These are phyloP conservation scores for Daldinia decipiens DNA, from an alignment of 495 filamentous ascomycete species.

Conservation along the genomic window DNA sequence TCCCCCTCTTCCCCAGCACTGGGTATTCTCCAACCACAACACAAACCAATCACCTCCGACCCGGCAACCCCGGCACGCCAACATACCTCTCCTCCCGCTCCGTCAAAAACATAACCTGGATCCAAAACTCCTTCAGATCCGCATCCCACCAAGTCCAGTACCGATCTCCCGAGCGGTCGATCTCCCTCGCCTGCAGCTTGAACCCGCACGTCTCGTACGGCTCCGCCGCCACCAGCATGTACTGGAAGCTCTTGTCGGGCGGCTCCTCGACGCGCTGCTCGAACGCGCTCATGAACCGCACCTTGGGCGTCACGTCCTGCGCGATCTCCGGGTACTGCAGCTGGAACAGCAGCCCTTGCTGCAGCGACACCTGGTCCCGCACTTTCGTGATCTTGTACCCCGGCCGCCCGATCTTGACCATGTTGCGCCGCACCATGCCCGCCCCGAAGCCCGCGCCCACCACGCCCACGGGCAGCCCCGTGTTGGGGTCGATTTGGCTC, in stretches of 20 bases:
- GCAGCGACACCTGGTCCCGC: constrained; percentile 86
- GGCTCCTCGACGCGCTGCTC: constrained; percentile 95
- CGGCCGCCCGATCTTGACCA: constrained; percentile 96
- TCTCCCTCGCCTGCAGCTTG: constrained; percentile 93
- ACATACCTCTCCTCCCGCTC: constrained; percentile 96
- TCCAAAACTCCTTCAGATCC: constrained; percentile 96
- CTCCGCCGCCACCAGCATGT: constrained; percentile 93
- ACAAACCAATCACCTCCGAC: constrained; percentile 47
- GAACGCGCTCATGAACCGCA: constrained; percentile 97
- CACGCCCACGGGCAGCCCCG: constrained; percentile 78
- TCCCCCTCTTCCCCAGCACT: not conserved
- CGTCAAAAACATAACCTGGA: constrained; percentile 99
- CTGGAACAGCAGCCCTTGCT: constrained; percentile 92
- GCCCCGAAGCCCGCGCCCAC: constrained; percentile 73
- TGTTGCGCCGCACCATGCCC: constrained; percentile 75
- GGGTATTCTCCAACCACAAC: constrained; percentile 8
- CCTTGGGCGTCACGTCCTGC: constrained; percentile 76
- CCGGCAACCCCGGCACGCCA: constrained; percentile 86
- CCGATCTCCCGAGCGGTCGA: constrained; percentile 85
- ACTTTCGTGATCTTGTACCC: constrained; percentile 99
- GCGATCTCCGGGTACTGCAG: constrained; percentile 94
- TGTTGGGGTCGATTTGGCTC: constrained; percentile 76
- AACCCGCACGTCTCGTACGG: constrained; percentile 98
- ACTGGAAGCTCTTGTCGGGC: constrained; percentile 94
- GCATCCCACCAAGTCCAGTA: constrained; percentile 97